Evolutionary conservation across 1,139 yeast genomes (phyloP).

Genomic region (Sugiyamaella pinicola): DNA sequence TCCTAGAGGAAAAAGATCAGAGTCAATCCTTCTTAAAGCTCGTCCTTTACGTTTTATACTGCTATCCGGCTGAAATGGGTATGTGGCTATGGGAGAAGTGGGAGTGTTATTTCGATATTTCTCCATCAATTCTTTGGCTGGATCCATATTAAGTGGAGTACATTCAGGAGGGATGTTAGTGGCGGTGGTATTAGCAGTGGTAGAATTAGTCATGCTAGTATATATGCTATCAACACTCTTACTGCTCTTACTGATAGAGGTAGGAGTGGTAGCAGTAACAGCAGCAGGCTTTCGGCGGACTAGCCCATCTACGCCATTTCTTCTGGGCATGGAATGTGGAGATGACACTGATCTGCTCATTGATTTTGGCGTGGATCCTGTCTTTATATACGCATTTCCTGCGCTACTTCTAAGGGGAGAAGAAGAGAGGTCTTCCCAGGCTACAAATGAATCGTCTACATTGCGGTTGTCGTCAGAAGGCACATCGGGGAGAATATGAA

Average conservation of each 20-base stretch:
- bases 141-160: slow-evolving; percentile 16
- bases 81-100: slow-evolving; percentile 21
- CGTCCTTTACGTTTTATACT: background rate
- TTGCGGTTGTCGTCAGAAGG: slow-evolving; percentile 5
- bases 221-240: no score
- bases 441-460: slow-evolving; percentile 25
- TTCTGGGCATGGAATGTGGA: slow-evolving; percentile 1
- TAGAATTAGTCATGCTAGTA: background rate
- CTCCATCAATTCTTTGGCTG: slow-evolving; percentile 25
- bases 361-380: background rate
- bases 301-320: background rate
- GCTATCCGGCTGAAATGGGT: slow-evolving; percentile 13
- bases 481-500: background rate
- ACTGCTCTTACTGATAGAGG: background rate
- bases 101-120: slow-evolving; percentile 15
- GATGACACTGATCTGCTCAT: slow-evolving; percentile 6
- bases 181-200: background rate
- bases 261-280: background rate
- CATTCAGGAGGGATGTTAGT: background rate
- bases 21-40: slow-evolving; percentile 17
- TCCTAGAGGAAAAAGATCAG: slow-evolving; percentile 18
- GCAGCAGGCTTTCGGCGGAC: background rate
- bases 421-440: slow-evolving; percentile 27
- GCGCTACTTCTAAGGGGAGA: slow-evolving; percentile 20
- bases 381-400: background rate